Evolutionary conservation across 1,284 basidiomycete species (phyloP), one percentile per base, ranked within the genome.

Genomic region (Apiotrichum mycotoxinovorans): DNA sequence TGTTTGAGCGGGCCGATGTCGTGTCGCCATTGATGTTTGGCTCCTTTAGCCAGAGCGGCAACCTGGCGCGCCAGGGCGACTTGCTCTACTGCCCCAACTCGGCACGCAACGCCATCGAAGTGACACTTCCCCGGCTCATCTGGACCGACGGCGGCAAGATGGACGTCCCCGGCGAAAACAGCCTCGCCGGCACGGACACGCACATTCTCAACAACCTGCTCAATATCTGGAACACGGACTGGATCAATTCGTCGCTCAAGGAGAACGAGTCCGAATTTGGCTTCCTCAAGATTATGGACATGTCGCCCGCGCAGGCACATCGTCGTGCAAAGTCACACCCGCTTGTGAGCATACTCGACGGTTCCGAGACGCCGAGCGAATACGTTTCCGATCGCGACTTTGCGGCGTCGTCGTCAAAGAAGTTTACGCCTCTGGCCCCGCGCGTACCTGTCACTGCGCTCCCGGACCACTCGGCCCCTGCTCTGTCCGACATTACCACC

Each of bases 1-100:
- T 99, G 43, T 98, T 99, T 71, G 94, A 98, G 75, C 87, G 96
- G 23, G 94, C 95, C 34, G 96, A 98, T 71, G 95, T 98, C 34
- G 83, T 87, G 14, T 89, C 94, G 2, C 94, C 96, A 1, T 89
- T 91, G 71, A 88, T 92, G 2, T 95, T 98, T 70, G 85, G 87
- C 51, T 80, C 82, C 14, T 98, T 90, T 73, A 89, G 89, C 45
- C 84, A 84, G 52, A 87, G 93, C 14, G 89, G 88, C 10, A 87
- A 88, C 38, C 78, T 95, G 20, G 82, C 84, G 48, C 85, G 95
- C 34, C 91, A 98, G 78, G 87, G 88, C 26, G 93, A 98, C 67
- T 80, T 87, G 53, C 80, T 97, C 41, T 82, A 86, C 52, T 82
- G 90, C 30, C 86, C 91, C 12, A 79, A 74, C 45, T 91, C 93